A percentile compares a stretch with the other conserved stretches of the same genome.
Conservation (phyloP, 257 asterid genomes). For the Ballota nigra region DNA sequence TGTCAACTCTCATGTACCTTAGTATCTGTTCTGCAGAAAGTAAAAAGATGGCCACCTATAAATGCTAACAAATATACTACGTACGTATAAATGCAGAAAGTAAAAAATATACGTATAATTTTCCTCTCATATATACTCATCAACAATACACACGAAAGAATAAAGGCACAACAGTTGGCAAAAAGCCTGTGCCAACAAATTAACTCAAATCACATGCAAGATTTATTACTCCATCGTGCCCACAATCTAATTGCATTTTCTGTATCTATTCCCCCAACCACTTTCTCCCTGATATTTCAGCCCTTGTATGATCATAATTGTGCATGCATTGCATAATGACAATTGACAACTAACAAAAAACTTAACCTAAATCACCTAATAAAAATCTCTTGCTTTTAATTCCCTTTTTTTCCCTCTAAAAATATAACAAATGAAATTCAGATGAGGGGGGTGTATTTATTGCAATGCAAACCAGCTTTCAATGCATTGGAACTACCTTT, state of each 20-base stretch:
- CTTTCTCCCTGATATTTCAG: slow-evolving; percentile 13
- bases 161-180: slow-evolving; percentile 23
- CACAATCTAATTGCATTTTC: slow-evolving; percentile 31
- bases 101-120: too few relatives aligned
- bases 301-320: slow-evolving; percentile 10
- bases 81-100: too few relatives aligned
- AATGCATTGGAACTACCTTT: slow-evolving; percentile 47
- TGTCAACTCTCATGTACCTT: background rate
- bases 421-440: background rate
- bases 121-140: too few relatives aligned
- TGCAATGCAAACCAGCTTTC: slow-evolving; percentile 27
- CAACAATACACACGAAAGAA: background rate
- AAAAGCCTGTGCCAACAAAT: slow-evolving; percentile 28
- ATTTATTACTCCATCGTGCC: slow-evolving; percentile 28
- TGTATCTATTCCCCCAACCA: slow-evolving; percentile 34
- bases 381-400: background rate
- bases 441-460: slow-evolving; percentile 13
- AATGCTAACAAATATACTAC: too few relatives aligned
- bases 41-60: background rate
- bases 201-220: slow-evolving; percentile 44
- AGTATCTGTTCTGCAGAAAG: slow-evolving; percentile 13
- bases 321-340: too few relatives aligned
- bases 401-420: background rate
- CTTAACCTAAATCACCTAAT: background rate
- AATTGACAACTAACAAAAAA: slow-evolving; percentile 1